Evolutionary conservation across 768 basidiomycete genomes (phyloP), one percentile per base, ranked within the genome.

Genomic region (Phlebiopsis gigantea): DNA sequence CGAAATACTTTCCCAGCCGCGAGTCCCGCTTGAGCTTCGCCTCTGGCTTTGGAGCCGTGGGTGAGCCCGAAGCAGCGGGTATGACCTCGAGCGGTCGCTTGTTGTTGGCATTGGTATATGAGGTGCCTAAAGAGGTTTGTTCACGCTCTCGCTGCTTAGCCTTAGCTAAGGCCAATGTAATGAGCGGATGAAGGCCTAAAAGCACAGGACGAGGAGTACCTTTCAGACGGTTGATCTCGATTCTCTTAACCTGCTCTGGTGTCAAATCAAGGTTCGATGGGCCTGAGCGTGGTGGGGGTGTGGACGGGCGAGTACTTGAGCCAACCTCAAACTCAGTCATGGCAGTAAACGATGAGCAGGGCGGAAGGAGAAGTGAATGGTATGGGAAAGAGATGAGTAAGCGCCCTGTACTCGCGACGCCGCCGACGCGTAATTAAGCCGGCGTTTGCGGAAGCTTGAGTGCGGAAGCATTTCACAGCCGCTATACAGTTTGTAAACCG

Each of bases 1-100:
- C 96, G 62, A 96, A 96, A 73, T 98, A 98, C 47, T 83, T 90
- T 25, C 93, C 96, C 10, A 93, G 75, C 30, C 90, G 81, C 12
- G 85, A 80, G 63, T 93, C 90, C 6, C 88, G 82, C 65, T 82
- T 82, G 54, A 93, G 73, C 53, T 75, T 78, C 7, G 79, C 76
- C 55, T 77, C 74, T 1, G 75, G 64, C 24, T 76, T 76, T 31
- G 77, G 75, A 0, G 72, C 77, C 4, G 88, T 87, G 1, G 87
- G 82, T 17, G 84, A 84, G 12, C 74, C 79, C 25, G 85, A 83
- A 6, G 69, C 72, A n/a, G 81, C 80, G 42, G 85, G 75, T 2
- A 78, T 72, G 25, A 79, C 79, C 44, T 71, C 73, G 2, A 93
- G 69, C 0, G 89, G 84, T 25, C 93, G 82, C 66, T 94, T 95